phyloP scores from a whole-genome alignment of 805 yeast species.

The Schwanniomyces sp. region DNA sequence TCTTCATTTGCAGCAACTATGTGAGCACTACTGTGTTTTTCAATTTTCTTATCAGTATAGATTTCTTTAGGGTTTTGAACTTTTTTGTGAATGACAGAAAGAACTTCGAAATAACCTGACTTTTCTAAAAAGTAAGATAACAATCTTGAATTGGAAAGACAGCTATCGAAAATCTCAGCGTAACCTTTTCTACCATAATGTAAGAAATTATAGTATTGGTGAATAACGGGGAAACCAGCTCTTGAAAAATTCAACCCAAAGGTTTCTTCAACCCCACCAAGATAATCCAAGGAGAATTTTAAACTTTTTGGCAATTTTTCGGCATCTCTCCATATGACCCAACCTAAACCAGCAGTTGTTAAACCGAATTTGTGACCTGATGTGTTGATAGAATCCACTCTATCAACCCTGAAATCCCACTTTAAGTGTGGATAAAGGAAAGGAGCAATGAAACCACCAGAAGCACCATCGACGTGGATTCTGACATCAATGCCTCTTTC shows the following conservation, averaged over 20 bases:
- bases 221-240: constrained; percentile 88
- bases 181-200: constrained; percentile 74
- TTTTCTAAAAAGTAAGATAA: constrained; percentile 61
- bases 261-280: constrained; percentile 88
- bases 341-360: constrained; percentile 88
- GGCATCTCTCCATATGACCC: constrained; percentile 81
- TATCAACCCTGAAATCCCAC: constrained; percentile 80
- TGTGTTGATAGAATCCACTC: constrained; percentile 83
- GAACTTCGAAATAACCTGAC: constrained; percentile 64
- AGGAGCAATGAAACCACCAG: constrained; percentile 89
- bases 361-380: constrained; percentile 94
- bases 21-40: constrained; percentile 5
- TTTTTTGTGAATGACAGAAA: constrained; percentile 75
- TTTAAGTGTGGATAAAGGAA: constrained; percentile 69
- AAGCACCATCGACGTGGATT: constrained; percentile 92
- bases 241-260: constrained; percentile 86
- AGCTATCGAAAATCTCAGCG: constrained; percentile 55
- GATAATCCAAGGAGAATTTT: constrained; percentile 74
- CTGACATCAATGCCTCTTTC: constrained; percentile 70
- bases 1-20: constrained; percentile 34
- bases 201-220: constrained; percentile 81
- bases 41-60: constrained; percentile 15
- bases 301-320: constrained; percentile 66
- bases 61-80: constrained; percentile 14
- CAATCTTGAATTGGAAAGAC: constrained; percentile 73